Evolutionary conservation across 371 early-diverging fungal genomes (phyloP), one percentile per base, ranked within the genome.

Genomic region (Batrachochytrium dendrobatidis): DNA sequence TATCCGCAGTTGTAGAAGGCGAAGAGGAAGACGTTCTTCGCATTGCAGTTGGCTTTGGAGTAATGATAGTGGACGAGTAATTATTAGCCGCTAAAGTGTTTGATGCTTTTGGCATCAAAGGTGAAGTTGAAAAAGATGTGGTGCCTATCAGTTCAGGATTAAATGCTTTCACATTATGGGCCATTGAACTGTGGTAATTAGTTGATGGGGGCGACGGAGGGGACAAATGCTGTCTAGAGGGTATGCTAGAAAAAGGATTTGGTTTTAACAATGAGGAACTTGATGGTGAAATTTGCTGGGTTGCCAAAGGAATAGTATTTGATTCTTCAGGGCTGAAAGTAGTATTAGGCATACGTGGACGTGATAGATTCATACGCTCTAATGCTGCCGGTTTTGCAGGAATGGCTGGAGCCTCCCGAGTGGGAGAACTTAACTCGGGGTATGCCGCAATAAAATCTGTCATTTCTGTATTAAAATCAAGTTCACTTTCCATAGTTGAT

Each of bases 11-110:
- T 6, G 63, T 59, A 17, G 63, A 67, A 1, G 53, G 49, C n/a
- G 67, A 59, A 15, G 63, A 53, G 10, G 67, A 55, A n/a, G 63
- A 57, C 25, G 63, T 60, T 34, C 63, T 55, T 4, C 60, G 61
- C 45, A 64, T 60, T 10, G 29, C 51, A 51, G 51, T 5, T 32
- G n/a, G 33, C 20, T 30, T 30, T 8, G 34, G 33, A 5, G 28
- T n/a, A 51, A 51, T 51, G 6, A n/a, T 32, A 29, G 29, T 28
- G 12, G 5, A n/a, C 22, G 49, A 22, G 51, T 51, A 17, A 29
- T n/a, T n/a, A n/a, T n/a, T n/a, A n/a, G n/a, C n/a, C n/a, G n/a
- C n/a, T n/a, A n/a, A n/a, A n/a, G n/a, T n/a, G n/a, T n/a, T n/a
- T n/a, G n/a, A n/a, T n/a, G n/a, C n/a, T n/a, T n/a, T n/a, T n/a